Percentiles rank a stretch among this genome's conserved stretches.
Evolutionary conservation across 768 basidiomycete species (phyloP).

Genomic region (Cantharellus cinnabarinus): DNA sequence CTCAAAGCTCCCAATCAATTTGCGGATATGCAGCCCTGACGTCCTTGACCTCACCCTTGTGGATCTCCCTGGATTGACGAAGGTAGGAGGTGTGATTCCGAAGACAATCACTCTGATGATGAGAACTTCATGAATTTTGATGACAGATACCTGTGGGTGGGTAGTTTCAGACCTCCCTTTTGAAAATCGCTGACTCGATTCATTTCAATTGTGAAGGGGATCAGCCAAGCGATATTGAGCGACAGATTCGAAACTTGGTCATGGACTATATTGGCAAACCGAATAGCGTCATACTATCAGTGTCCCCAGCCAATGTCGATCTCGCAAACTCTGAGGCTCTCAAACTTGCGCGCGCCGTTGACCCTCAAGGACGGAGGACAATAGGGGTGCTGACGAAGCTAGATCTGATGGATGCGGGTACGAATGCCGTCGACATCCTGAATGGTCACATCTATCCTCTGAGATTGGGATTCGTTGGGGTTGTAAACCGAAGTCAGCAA

Average conservation of each 20-base stretch:
- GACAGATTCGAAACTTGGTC: constrained; percentile 88
- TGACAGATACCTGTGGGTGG: too few relatives aligned
- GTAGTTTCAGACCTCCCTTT: too few relatives aligned
- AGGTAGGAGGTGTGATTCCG: constrained; percentile 29
- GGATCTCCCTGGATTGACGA: constrained; percentile 90
- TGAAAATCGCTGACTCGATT: not conserved
- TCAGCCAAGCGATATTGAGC: constrained; percentile 94
- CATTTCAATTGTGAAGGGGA: constrained; percentile 27
- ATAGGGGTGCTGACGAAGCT: constrained; percentile 94
- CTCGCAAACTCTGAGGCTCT: constrained; percentile 96
- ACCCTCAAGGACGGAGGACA: constrained; percentile 88
- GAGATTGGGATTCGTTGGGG: constrained; percentile 94
- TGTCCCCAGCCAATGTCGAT: constrained; percentile 95
- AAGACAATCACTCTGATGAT: too few relatives aligned
- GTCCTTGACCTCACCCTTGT: constrained; percentile 92
- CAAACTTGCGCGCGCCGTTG: constrained; percentile 87
- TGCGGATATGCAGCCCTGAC: constrained; percentile 88
- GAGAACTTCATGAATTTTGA: too few relatives aligned
- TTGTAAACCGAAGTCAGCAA: constrained; percentile 93
- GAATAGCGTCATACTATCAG: constrained; percentile 91
- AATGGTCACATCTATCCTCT: constrained; percentile 95
- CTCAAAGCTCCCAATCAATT: constrained; percentile 84
- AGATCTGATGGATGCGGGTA: constrained; percentile 98
- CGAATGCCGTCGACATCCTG: constrained; percentile 88
- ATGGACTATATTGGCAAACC: constrained; percentile 91